Evolutionary conservation across 352 stramenopile genomes (phyloP).

Genomic region (Pythium scleroteichum): DNA sequence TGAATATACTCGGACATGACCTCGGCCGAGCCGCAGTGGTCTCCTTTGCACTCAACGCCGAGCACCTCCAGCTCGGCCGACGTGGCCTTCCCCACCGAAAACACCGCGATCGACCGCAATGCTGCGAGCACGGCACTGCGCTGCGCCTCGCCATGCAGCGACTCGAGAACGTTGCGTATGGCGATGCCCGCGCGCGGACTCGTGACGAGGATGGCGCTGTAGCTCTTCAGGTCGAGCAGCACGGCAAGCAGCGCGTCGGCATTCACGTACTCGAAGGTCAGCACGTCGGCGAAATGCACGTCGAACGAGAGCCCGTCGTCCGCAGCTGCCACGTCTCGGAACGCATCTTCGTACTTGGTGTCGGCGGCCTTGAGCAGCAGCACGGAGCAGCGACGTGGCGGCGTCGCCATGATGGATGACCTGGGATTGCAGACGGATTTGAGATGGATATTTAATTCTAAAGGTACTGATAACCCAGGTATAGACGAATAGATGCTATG

Average conservation of each 20-base stretch:
- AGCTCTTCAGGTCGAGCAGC: conserved; percentile 47
- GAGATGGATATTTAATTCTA: conserved; percentile 6
- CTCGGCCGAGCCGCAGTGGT: conserved; percentile 71
- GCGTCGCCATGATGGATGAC: background rate
- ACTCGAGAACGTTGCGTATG: conserved; percentile 37
- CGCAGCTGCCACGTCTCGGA: conserved; percentile 20
- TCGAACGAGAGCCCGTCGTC: conserved; percentile 12
- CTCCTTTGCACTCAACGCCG: conserved; percentile 55
- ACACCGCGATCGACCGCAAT: conserved; percentile 40
- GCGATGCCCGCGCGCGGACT: conserved; percentile 72
- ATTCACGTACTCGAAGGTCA: conserved; percentile 74
- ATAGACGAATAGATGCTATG: background rate
- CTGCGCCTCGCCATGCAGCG: conserved; percentile 22
- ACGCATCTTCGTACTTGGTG: conserved; percentile 51
- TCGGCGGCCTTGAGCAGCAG: conserved; percentile 73
- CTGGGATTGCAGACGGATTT: no score
- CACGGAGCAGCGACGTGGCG: conserved; percentile 29
- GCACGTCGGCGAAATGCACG: conserved; percentile 59
- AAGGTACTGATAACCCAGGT: background rate
- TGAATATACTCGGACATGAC: conserved; percentile 49
- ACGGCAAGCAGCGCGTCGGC: conserved; percentile 35
- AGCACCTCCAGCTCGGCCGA: conserved; percentile 58
- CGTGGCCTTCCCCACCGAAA: conserved; percentile 70
- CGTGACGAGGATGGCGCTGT: conserved; percentile 67
- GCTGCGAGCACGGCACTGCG: conserved; percentile 26